These are phyloP conservation scores for Mycosphaerella arachidis DNA, from an alignment of 2,329 filamentous ascomycete species.

Conservation along the genomic window DNA sequence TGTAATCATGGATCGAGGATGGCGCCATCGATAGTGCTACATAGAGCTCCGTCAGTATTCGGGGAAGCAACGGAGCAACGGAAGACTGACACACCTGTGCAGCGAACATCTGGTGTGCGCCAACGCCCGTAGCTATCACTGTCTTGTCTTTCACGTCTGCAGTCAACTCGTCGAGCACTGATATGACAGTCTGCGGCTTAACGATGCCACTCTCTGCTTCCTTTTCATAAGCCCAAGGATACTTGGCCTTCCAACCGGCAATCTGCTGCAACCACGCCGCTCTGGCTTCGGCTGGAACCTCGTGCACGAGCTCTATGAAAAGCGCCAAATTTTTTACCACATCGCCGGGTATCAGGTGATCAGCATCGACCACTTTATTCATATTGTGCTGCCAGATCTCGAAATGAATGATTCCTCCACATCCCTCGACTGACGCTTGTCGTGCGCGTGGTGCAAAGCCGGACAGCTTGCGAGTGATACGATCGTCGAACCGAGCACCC, in stretches of 20 bases:
- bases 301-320: constrained; percentile 68
- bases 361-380: constrained; percentile 98
- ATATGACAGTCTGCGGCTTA: constrained; percentile 90
- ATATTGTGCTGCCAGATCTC: constrained; percentile 99
- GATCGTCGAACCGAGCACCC: constrained; percentile 91
- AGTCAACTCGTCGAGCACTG: constrained; percentile 81
- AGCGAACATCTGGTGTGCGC: constrained; percentile 98
- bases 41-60: too few relatives aligned
- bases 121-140: constrained; percentile 88
- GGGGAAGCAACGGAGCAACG: too few relatives aligned
- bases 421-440: constrained; percentile 74
- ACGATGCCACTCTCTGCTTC: constrained; percentile 69
- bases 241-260: constrained; percentile 82
- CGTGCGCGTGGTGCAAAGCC: constrained; percentile 90
- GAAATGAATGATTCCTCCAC: constrained; percentile 94
- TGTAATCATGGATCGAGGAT: constrained; percentile 90
- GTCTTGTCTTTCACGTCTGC: constrained; percentile 75
- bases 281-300: constrained; percentile 59
- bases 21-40: constrained; percentile 82
- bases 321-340: constrained; percentile 71
- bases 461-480: constrained; percentile 73
- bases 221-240: constrained; percentile 82
- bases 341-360: constrained; percentile 91
- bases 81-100: constrained; percentile 53
- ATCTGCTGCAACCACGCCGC: constrained; percentile 89